These are phyloP conservation scores for Boletus sensibilis DNA, from an alignment of 768 basidiomycete species.

Conservation along the genomic window DNA sequence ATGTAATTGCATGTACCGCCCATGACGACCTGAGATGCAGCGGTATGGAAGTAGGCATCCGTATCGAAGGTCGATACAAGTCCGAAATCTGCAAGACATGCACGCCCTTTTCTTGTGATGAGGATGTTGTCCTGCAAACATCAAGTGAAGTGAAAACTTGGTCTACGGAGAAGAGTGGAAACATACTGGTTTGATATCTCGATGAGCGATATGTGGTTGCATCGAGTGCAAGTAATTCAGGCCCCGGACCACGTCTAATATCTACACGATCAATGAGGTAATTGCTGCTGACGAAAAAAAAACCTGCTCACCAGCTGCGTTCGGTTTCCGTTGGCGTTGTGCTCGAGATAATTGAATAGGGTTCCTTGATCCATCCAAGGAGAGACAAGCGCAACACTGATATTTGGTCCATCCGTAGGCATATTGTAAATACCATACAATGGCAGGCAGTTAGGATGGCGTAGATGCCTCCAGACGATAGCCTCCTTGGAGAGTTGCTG, in stretches of 20 bases:
- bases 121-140: constrained; percentile 45
- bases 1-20: constrained; percentile 21
- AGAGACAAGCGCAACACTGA: constrained; percentile 32
- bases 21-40: constrained; percentile 6
- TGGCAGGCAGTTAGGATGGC: constrained; percentile 37
- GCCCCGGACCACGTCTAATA: constrained; percentile 44
- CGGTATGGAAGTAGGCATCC: constrained; percentile 10
- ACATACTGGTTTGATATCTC: constrained; percentile 33
- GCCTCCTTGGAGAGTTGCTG: constrained; percentile 34
- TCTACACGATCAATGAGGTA: constrained; percentile 25
- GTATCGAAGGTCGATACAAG: constrained; percentile 27
- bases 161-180: neutral
- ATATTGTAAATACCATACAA: constrained; percentile 33
- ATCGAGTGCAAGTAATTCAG: constrained; percentile 43
- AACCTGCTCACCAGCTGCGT: constrained; percentile 31
- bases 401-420: constrained; percentile 15
- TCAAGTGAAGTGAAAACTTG: constrained; percentile 5
- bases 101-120: constrained; percentile 38
- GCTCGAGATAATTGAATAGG: constrained; percentile 30
- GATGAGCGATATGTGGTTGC: constrained; percentile 35
- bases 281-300: neutral
- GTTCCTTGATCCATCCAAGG: constrained; percentile 40
- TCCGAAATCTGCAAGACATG: constrained; percentile 53
- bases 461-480: constrained; percentile 34
- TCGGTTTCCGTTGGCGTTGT: constrained; percentile 24